Base-by-base conservation (phyloP, 192 early-diverging fungal genomes). In the Coemansia sp. region DNA sequence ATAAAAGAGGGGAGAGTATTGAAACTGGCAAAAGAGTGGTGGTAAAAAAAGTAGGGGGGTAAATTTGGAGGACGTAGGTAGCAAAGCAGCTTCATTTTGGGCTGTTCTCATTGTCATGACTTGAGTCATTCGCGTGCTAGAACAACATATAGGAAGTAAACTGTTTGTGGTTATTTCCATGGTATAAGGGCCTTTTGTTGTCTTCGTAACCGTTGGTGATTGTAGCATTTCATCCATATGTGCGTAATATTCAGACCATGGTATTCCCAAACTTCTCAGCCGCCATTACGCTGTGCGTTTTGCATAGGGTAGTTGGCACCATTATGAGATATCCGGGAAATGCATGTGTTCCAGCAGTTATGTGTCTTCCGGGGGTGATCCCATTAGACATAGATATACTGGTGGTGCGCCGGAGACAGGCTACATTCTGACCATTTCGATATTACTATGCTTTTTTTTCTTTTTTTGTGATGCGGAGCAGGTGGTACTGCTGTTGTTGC, bases 41-140 rank as follows among this genome's bases (percentile, higher is more conserved):
- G 47, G 19, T 13, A 26, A 26, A 26, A 3, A 6, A 11, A 4
- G 47, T 0, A 9, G 15, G 1, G 15, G 47, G 47, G 18, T 1
- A 32, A 57, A 6, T 21, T 37, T 42, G 11, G 18, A 32, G 54
- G 42, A 55, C 68, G 69, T 71, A 71, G 77, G 49, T 45, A 51
- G 66, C 72, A 81, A 75, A 63, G 41, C 79, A 76, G 73, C 79
- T 63, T 66, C 66, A 42, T 52, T 71, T 59, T 37, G 63, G 73
- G 79, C 74, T 69, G 79, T 72, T 54, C 55, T 81, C 57, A 81
- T 81, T 76, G 79, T 76, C 71, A 63, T 64, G 65, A 76, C 63
- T 70, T 81, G 79, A 81, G 79, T 81, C 79, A 81, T 81, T 81
- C 73, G 70, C 69, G 67, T 73, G 79, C 79, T 63, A 81, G 46